Base-by-base conservation (phyloP, 306 rosid species). In the Sphenostylis stenocarpa region DNA sequence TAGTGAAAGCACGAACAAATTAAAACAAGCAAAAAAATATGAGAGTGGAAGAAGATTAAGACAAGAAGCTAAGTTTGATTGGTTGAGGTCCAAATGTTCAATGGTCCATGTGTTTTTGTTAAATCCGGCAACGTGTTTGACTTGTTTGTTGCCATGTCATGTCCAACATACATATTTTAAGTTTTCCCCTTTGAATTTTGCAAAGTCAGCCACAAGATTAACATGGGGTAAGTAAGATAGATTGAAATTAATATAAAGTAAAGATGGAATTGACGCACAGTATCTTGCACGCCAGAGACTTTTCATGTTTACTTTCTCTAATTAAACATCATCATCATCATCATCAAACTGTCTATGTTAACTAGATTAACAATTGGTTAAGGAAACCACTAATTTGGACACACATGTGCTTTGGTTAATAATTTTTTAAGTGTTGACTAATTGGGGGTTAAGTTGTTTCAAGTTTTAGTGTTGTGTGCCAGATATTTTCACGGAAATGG, bases 171-270 rank as follows among this genome's bases (percentile, higher is more conserved):
- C 21, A 45, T 51, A n/a, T 80, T 52, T 72, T 44, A 43, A 67
- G 23, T 3, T 53, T 17, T 55, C 19, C n/a, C 1, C 14, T 63
- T 76, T 79, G 73, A 75, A 60, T 2, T 34, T 68, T 34, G 23
- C 64, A 17, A 81, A 86, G 88, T 86, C 90, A 85, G 88, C 87
- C 90, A 56, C 78, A 78, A 69, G 77, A 43, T 69, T 49, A 44
- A 57, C 73, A 28, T n/a, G 29, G 20, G 52, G 28, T 51, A 56
- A 23, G 55, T 41, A 11, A 41, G 15, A 12, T 41, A 41, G 5
- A 12, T 12, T 41, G 12, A 38, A 8, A 38, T 51, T 8, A 20
- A 19, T n/a, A 52, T 14, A 3, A 78, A 21, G 24, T 21, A 21
- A 13, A 77, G 75, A 70, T 84, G 84, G 53, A 81, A 79, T 81